A percentile compares a stretch with the other conserved stretches of the same genome.
Conservation (phyloP, 768 basidiomycete species). For the Tubosaeta brunneosetosa region DNA sequence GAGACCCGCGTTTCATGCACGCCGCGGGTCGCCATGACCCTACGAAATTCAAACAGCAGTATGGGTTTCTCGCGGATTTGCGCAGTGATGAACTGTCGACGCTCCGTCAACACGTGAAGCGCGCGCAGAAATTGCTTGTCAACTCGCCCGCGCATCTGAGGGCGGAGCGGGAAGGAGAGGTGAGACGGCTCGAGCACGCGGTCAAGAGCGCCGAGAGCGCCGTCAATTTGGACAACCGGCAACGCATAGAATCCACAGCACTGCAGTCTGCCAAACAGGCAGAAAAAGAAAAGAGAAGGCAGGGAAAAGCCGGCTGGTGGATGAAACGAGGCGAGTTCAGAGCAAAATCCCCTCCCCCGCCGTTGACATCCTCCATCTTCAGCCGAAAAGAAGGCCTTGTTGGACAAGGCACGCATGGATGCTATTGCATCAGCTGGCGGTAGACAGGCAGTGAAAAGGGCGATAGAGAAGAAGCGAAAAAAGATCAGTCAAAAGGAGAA, state of each 20-base stretch:
- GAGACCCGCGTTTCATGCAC: slow-evolving; percentile 84
- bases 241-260: slow-evolving; percentile 67
- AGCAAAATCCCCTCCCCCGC: not conserved
- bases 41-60: slow-evolving; percentile 63
- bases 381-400: slow-evolving; percentile 76
- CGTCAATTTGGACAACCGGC: slow-evolving; percentile 67
- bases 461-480: slow-evolving; percentile 83
- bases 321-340: slow-evolving; percentile 68
- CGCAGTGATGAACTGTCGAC: slow-evolving; percentile 61
- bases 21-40: slow-evolving; percentile 64
- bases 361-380: slow-evolving; percentile 8
- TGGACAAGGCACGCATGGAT: slow-evolving; percentile 74
- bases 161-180: slow-evolving; percentile 61
- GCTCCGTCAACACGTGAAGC: slow-evolving; percentile 60
- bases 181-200: slow-evolving; percentile 63
- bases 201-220: slow-evolving; percentile 73
- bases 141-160: slow-evolving; percentile 60
- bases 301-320: slow-evolving; percentile 82
- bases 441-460: slow-evolving; percentile 76
- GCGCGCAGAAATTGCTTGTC: slow-evolving; percentile 58
- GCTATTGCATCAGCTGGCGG: slow-evolving; percentile 75
- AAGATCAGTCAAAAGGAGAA: slow-evolving; percentile 89
- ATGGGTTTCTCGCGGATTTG: slow-evolving; percentile 67
- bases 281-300: slow-evolving; percentile 55
- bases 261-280: slow-evolving; percentile 42